Base-by-base conservation (phyloP, 352 stramenopile genomes). In the Phytophthora hibernalis region DNA sequence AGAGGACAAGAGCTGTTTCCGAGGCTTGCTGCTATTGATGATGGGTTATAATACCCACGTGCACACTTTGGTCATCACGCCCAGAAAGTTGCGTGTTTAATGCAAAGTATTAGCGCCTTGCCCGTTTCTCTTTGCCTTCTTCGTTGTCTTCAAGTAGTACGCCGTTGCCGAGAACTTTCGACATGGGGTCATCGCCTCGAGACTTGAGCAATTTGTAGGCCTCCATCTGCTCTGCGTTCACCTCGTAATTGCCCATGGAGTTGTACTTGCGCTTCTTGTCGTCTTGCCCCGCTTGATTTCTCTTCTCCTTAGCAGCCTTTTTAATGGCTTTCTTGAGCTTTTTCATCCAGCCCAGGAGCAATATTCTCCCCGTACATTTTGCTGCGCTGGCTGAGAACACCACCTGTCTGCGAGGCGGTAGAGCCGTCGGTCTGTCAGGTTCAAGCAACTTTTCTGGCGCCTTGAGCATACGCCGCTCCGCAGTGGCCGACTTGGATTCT, bases 201-300 rank as follows among this genome's bases (percentile, higher is more conserved):
- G 87, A 89, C 68, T 97, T 98, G 24, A 85, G 78, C 56, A 98
- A 68, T 56, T 97, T 92, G 79, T 98, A 99, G 8, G 93, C 95
- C 75, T 99, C 96, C 93, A 99, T 98, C 60, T 98, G 92, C 68
- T 98, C 96, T 12, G 89, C 88, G n/a, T 95, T 95, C 9, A 99
- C 93, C 61, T 98, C 91, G 49, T 91, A 87, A 58, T 79, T 87
- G 48, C 86, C 74, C 68, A 97, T 85, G 7, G 93, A 98, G 74
- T 98, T 98, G 80, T 98, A 98, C 76, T 98, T 98, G 71, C 92
- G 85, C 78, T 98, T 98, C 61, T 83, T 88, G 59, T 95, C 77
- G 45, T 95, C 79, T 5, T 69, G 61, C 50, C 91, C 79, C 13
- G 53, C 43, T 28, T 87, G 70, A 11, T 61, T 65, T 40, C 61